Percentiles rank a stretch among this genome's conserved stretches.
These are phyloP conservation scores for Ustilago hordei DNA, from an alignment of 1,284 basidiomycete species.

Conservation along the genomic window DNA sequence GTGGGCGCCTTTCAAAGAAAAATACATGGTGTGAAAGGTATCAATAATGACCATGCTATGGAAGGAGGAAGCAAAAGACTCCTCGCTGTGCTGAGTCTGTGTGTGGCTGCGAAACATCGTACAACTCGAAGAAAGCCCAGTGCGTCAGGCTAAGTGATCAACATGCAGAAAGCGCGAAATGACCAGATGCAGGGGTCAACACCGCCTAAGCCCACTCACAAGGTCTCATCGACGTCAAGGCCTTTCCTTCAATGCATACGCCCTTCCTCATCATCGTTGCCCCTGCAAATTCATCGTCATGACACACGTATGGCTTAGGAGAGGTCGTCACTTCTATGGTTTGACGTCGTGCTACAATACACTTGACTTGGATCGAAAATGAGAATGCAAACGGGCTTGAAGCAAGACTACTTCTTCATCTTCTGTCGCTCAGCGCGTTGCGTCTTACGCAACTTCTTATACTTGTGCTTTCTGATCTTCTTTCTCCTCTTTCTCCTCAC, in stretches of 20 bases:
- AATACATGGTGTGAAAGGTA: not conserved
- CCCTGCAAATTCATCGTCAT: not conserved
- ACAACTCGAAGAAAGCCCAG: not conserved
- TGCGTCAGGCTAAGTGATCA: conserved; percentile 12
- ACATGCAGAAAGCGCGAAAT: not conserved
- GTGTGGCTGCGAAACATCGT: not conserved
- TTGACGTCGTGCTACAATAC: conserved; percentile 1
- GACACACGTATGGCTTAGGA: not conserved
- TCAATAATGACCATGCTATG: too few species aligned
- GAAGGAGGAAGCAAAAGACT: not conserved
- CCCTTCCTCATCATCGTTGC: not conserved
- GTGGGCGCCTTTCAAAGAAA: too few species aligned
- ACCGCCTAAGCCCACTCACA: not conserved
- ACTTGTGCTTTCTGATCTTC: conserved; percentile 70
- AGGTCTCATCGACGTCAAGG: not conserved
- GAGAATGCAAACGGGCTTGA: not conserved
- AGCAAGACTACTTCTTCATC: conserved; percentile 55
- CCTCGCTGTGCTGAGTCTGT: not conserved
- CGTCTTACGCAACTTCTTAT: conserved; percentile 67
- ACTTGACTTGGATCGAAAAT: not conserved
- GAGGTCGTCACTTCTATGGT: not conserved
- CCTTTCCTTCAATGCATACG: not conserved
- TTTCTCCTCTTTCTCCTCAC: conserved; percentile 67
- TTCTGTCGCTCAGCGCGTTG: conserved; percentile 66
- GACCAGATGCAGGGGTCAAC: conserved; percentile 11